Evolutionary conservation across 495 filamentous ascomycete species (phyloP).

Genomic region (Wilcoxina mikolae): DNA sequence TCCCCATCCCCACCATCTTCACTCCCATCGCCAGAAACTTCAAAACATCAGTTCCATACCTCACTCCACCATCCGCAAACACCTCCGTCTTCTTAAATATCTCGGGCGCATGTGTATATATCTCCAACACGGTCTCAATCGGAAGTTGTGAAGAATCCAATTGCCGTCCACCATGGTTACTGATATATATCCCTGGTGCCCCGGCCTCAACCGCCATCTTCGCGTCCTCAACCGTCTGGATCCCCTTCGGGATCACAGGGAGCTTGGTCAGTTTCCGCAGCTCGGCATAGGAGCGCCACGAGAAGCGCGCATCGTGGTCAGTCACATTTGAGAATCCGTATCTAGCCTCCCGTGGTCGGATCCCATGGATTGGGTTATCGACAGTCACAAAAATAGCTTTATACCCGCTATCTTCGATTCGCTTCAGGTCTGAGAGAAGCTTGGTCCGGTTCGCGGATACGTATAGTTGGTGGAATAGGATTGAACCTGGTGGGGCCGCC

Average conservation of each 20-base stretch:
- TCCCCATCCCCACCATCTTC: slow-evolving; percentile 34
- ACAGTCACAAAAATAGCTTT: slow-evolving; percentile 34
- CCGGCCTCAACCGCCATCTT: slow-evolving; percentile 28
- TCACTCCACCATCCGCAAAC: slow-evolving; percentile 35
- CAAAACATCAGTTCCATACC: slow-evolving; percentile 35
- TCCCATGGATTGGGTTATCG: slow-evolving; percentile 31
- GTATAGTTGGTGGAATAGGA: slow-evolving; percentile 30
- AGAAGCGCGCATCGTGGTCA: slow-evolving; percentile 7
- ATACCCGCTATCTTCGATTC: slow-evolving; percentile 25
- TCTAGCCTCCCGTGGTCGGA: slow-evolving; percentile 31
- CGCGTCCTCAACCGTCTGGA: slow-evolving; percentile 34
- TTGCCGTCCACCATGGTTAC: slow-evolving; percentile 36
- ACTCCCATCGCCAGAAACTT: slow-evolving; percentile 35
- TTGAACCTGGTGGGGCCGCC: slow-evolving; percentile 25
- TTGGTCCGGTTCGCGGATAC: slow-evolving; percentile 31
- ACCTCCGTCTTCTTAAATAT: slow-evolving; percentile 34
- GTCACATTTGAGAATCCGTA: slow-evolving; percentile 22
- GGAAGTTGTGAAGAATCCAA: slow-evolving; percentile 30
- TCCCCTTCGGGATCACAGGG: slow-evolving; percentile 33
- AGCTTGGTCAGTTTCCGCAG: slow-evolving; percentile 31
- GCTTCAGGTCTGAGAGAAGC: slow-evolving; percentile 25
- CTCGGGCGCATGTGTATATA: slow-evolving; percentile 28
- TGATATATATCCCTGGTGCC: slow-evolving; percentile 26
- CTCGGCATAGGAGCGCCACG: slow-evolving; percentile 34
- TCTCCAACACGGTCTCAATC: slow-evolving; percentile 31